Conservation (phyloP, 2,329 filamentous ascomycete genomes). For the Phaeomoniella chlamydospora region DNA sequence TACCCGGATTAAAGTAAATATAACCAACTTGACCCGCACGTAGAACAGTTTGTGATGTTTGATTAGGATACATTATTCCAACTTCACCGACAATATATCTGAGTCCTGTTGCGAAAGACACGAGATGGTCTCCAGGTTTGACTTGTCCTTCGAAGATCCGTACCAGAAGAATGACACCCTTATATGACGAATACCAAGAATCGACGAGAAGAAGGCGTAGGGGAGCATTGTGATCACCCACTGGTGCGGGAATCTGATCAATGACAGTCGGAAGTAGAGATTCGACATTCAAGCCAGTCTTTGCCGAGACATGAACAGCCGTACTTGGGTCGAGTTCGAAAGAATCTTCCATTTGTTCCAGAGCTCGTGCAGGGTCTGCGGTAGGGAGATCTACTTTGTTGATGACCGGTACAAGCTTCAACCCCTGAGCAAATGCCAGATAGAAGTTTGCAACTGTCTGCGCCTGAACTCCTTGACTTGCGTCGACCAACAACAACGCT, state of each 20-base stretch:
- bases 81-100: constrained; percentile 94
- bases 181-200: constrained; percentile 96
- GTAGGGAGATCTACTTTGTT: constrained; percentile 94
- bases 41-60: constrained; percentile 64
- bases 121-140: constrained; percentile 67
- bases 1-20: constrained; percentile 92
- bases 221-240: constrained; percentile 58
- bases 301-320: constrained; percentile 72
- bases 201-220: constrained; percentile 81
- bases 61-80: constrained; percentile 86
- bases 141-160: constrained; percentile 81
- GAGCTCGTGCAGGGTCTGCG: constrained; percentile 70
- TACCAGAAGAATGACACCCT: constrained; percentile 82
- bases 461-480: constrained; percentile 89
- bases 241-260: constrained; percentile 66
- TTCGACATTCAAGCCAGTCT: constrained; percentile 80
- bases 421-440: constrained; percentile 80
- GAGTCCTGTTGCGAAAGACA: constrained; percentile 74
- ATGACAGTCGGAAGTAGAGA: constrained; percentile 75
- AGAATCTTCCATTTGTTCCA: constrained; percentile 70
- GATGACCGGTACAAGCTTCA: constrained; percentile 77
- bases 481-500: constrained; percentile 83
- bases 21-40: constrained; percentile 93
- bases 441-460: constrained; percentile 99
- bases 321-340: constrained; percentile 76